phyloP scores from a whole-genome alignment of 2,329 filamentous ascomycete genomes.

The Claviceps monticola region DNA sequence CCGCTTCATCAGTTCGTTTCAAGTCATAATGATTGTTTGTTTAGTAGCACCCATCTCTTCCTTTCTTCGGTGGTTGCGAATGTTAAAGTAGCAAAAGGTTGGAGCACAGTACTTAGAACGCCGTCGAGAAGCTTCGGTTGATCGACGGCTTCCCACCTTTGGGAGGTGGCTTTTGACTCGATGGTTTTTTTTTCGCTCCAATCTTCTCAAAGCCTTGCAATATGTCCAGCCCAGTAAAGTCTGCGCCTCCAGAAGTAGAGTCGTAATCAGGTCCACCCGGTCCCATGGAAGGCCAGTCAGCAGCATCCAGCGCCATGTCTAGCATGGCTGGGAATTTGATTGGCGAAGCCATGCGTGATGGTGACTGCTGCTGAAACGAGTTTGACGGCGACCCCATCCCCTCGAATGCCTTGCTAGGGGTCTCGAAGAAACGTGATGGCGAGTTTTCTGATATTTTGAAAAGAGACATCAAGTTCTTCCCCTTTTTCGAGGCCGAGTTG shows the following conservation, averaged over 20 bases:
- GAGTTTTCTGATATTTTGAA: slow-evolving; percentile 33
- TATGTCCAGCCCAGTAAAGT: slow-evolving; percentile 52
- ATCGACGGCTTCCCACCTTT: slow-evolving; percentile 16
- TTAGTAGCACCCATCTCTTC: neutral
- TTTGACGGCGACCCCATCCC: slow-evolving; percentile 43
- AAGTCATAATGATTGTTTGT: slow-evolving; percentile 8
- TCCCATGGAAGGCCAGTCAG: slow-evolving; percentile 23
- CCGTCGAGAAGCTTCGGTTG: slow-evolving; percentile 19
- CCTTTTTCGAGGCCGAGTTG: slow-evolving; percentile 36
- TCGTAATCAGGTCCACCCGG: slow-evolving; percentile 27
- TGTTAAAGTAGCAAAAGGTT: neutral
- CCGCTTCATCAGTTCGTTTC: slow-evolving; percentile 8
- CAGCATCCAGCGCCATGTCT: slow-evolving; percentile 23
- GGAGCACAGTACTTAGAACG: slow-evolving; percentile 12
- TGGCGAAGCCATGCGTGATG: slow-evolving; percentile 29
- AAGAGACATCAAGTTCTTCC: slow-evolving; percentile 34
- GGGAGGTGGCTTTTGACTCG: slow-evolving; percentile 15
- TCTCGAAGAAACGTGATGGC: slow-evolving; percentile 30
- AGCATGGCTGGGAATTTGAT: slow-evolving; percentile 30
- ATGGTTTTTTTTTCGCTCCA: slow-evolving; percentile 31
- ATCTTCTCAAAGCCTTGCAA: slow-evolving; percentile 66
- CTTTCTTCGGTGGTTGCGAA: neutral
- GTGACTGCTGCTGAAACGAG: slow-evolving; percentile 24
- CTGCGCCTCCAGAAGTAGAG: slow-evolving; percentile 24
- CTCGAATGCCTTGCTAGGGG: slow-evolving; percentile 44